Conservation (phyloP, 2,329 filamentous ascomycete genomes). For the Acephala macrosclerotiorum region DNA sequence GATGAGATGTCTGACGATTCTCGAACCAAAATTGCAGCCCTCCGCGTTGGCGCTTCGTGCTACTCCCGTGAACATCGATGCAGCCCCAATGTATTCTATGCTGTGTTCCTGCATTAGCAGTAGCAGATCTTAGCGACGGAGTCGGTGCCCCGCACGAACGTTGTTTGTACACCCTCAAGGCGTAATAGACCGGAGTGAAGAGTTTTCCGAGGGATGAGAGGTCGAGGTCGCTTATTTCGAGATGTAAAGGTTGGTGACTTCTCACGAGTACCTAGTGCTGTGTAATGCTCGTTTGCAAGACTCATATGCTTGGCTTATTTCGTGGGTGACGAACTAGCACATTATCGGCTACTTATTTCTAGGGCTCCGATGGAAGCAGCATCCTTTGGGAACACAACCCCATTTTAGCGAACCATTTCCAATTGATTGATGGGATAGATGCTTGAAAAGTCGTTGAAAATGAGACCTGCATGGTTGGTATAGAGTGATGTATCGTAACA, state of each 20-base stretch:
- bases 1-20: not conserved
- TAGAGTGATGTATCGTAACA: not conserved
- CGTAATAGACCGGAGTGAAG: no score
- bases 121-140: not conserved
- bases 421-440: not conserved
- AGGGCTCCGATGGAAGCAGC: not conserved
- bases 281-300: not conserved
- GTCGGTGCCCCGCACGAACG: not conserved
- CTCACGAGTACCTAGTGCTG: not conserved
- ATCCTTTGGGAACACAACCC: not conserved
- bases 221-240: no score
- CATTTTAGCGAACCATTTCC: not conserved
- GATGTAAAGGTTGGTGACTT: not conserved
- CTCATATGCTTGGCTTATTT: not conserved
- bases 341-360: not conserved
- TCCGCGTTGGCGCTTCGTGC: not conserved
- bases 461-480: no score
- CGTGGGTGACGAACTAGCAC: not conserved
- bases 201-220: no score
- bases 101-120: not conserved
- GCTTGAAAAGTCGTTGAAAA: no score
- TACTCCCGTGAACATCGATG: not conserved
- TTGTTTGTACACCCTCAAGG: not conserved
- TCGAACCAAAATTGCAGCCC: not conserved
- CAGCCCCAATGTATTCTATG: not conserved